Percentiles rank a stretch among this genome's conserved stretches.
These are phyloP conservation scores for Glycine tomentella DNA, from an alignment of 306 rosid species.

Conservation along the genomic window DNA sequence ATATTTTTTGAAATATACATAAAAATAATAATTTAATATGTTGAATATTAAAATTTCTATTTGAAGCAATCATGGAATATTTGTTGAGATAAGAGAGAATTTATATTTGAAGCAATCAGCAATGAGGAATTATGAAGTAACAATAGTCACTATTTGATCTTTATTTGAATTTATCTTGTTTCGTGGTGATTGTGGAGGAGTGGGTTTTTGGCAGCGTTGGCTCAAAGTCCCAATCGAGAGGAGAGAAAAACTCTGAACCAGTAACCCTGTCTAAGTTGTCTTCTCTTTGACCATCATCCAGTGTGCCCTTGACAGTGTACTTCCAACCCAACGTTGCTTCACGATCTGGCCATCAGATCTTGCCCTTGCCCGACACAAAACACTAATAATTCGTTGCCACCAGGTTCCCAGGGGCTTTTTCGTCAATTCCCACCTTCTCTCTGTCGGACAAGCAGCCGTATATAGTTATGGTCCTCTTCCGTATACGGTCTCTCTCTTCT, in stretches of 20 bases:
- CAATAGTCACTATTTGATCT: not conserved
- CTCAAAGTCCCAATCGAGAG: not conserved
- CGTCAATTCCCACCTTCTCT: constrained; percentile 26
- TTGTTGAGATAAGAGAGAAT: not conserved
- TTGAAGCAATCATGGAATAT: not conserved
- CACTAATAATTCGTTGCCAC: constrained; percentile 20
- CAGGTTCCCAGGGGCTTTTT: constrained; percentile 27
- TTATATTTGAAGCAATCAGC: not conserved
- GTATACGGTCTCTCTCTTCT: constrained; percentile 67
- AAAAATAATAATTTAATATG: too few relatives aligned
- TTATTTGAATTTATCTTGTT: too few relatives aligned
- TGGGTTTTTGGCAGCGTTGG: constrained; percentile 5
- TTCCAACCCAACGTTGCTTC: constrained; percentile 32
- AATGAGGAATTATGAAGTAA: not conserved
- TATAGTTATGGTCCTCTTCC: constrained; percentile 86
- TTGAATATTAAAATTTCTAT: too few relatives aligned
- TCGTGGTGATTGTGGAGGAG: constrained; percentile 12
- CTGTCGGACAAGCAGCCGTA: constrained; percentile 77
- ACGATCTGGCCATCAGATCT: not conserved
- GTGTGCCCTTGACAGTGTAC: constrained; percentile 30
- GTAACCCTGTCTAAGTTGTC: constrained; percentile 2
- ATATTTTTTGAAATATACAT: too few relatives aligned
- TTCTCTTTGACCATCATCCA: constrained; percentile 40
- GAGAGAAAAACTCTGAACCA: constrained; percentile 48
- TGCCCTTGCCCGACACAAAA: not conserved